phyloP scores from a whole-genome alignment of 225 moss, liverwort and hornwort genomes.

The Physcomitrellopsis africana region DNA sequence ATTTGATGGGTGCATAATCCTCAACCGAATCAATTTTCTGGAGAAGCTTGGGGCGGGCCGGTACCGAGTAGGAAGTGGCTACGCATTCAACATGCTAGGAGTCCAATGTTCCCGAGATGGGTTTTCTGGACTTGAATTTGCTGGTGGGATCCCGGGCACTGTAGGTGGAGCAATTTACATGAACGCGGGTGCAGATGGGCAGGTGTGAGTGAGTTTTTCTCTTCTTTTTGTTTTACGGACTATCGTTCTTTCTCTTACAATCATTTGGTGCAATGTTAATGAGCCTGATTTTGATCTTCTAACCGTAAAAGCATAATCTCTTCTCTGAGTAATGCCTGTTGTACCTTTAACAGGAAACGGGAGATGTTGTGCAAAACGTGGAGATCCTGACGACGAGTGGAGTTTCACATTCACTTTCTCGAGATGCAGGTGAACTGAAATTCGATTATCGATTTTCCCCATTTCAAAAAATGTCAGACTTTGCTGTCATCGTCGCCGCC shows the following conservation, averaged over 20 bases:
- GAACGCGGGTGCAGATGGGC: conserved; percentile 73
- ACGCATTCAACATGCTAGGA: conserved; percentile 58
- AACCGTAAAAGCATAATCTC: neutral
- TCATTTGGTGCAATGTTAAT: neutral
- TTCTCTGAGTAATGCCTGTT: conserved; percentile 19
- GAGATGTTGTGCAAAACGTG: conserved; percentile 67
- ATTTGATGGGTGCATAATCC: conserved; percentile 69
- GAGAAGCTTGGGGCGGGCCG: conserved; percentile 44
- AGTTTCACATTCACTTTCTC: conserved; percentile 47
- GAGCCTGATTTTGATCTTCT: neutral
- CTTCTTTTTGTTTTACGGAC: no score
- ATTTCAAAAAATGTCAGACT: conserved; percentile 68
- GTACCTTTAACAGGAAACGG: conserved; percentile 67
- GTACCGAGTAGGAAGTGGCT: conserved; percentile 66
- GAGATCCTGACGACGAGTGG: conserved; percentile 70
- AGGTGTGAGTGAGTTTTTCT: conserved; percentile 34
- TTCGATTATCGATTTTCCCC: conserved; percentile 86
- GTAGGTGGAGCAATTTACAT: conserved; percentile 74
- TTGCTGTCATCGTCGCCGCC: conserved; percentile 67
- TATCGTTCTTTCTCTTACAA: no score
- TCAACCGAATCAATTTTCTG: conserved; percentile 53
- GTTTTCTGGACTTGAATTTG: conserved; percentile 67
- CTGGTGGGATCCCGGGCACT: conserved; percentile 65
- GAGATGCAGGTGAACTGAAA: conserved; percentile 50
- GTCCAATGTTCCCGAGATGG: conserved; percentile 57